Conservation (phyloP, 106 monocot species). For the Phalaenopsis equestris region DNA sequence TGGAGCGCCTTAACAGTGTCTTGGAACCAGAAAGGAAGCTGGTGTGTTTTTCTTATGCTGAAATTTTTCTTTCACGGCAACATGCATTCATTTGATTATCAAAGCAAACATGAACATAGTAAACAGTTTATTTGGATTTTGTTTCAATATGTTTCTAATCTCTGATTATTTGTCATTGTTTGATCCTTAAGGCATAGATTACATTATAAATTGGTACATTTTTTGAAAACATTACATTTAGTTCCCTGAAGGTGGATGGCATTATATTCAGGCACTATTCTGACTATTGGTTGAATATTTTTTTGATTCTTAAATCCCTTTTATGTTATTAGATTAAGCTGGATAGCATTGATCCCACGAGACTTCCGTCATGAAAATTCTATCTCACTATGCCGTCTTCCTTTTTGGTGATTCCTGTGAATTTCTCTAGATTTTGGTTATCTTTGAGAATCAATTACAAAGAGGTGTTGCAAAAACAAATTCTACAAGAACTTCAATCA, state of each 20-base stretch:
- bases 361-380: too few relatives aligned
- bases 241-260: background rate
- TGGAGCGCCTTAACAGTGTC: conserved; percentile 94
- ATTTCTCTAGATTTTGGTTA: too few relatives aligned
- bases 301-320: background rate
- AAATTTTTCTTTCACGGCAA: background rate
- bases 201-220: background rate
- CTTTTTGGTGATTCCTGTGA: too few relatives aligned
- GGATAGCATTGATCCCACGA: background rate
- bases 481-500: background rate
- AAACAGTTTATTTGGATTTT: background rate
- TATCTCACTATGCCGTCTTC: too few relatives aligned
- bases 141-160: background rate
- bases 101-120: background rate
- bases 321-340: background rate
- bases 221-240: background rate
- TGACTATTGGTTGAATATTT: background rate
- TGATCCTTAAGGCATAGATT: background rate
- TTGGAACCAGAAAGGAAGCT: conserved; percentile 86
- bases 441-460: too few relatives aligned
- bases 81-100: background rate
- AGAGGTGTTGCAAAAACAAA: too few relatives aligned
- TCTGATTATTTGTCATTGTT: background rate
- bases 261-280: too few relatives aligned
- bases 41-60: conserved; percentile 27